These are phyloP conservation scores for Symbiodinium natans DNA, from an alignment of 73 alveolate species.

Conservation along the genomic window DNA sequence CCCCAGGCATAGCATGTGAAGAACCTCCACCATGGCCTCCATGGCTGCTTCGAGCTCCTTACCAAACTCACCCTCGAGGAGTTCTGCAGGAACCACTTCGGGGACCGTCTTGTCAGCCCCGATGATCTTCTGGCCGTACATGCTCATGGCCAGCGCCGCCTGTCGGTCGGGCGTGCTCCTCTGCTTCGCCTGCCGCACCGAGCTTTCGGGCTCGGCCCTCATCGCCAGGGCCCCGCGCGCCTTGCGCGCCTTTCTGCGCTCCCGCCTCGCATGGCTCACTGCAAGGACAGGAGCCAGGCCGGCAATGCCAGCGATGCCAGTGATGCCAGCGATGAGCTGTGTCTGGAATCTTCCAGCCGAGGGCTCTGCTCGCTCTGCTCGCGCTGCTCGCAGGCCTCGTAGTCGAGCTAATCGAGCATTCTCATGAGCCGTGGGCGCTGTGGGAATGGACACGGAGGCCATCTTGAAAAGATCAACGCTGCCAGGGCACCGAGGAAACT, in stretches of 20 bases:
- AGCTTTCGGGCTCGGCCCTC: neutral
- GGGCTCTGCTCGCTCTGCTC: neutral
- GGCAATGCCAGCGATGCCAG: no score
- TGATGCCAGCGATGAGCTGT: no score
- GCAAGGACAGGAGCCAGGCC: neutral
- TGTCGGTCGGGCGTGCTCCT: constrained; percentile 36
- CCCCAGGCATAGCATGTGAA: constrained; percentile 77
- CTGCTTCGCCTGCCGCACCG: constrained; percentile 24
- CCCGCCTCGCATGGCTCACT: neutral
- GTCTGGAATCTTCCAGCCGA: no score
- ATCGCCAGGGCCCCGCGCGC: no score
- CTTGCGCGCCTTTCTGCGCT: neutral
- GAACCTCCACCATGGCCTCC: constrained; percentile 71
- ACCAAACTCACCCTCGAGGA: constrained; percentile 29
- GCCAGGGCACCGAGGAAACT: neutral
- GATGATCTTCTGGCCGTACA: neutral
- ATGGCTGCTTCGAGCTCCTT: constrained; percentile 48
- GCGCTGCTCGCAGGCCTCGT: neutral
- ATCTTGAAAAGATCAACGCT: neutral
- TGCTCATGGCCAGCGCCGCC: neutral
- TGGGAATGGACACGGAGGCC: neutral
- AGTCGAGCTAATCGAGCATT: neutral
- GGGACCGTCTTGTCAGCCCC: constrained; percentile 72
- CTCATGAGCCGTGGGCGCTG: neutral
- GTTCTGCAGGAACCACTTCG: constrained; percentile 40